Evolutionary conservation across 768 basidiomycete genomes (phyloP), one percentile per base, ranked within the genome.

Genomic region (Antrodiella citrinella): DNA sequence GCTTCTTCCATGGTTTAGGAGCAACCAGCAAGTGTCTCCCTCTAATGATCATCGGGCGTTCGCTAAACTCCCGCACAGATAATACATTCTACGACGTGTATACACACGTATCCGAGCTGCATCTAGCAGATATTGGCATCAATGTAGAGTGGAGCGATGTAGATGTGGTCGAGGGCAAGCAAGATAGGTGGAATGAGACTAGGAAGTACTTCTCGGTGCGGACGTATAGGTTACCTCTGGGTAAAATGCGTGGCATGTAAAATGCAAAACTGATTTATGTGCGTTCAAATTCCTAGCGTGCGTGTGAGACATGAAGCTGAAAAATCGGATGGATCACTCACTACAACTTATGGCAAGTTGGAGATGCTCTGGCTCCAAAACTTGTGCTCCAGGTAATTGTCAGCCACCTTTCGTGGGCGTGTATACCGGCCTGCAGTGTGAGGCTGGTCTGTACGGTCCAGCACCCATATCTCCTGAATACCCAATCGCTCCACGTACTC

Each of bases 1-100:
- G 91, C 53, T 99, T 98, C 69, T 99, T 98, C 76, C 91, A 99
- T 61, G 96, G 96, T 11, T 77, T 99, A 7, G 96, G 91, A 13
- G 95, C 94, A 24, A 97, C 92, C 5, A 92, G 91, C 87, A 61
- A 64, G 84, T 53, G 19, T 20, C 26, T 48, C 42, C 9, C 19
- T 42, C 35, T 41, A 26, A 22, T 18, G 4, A 3, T 15, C 19
- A 10, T 13, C 26, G 19, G 21, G 39, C 22, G 46, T 43, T 38
- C 21, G 46, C 4, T 19, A 21, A 26, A 1, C 10, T 20, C 35
- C 45, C 25, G 53, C 41, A n/a, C 59, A 95, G 92, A 94, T 69
- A 73, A 83, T 0, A 70, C 85, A 5, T 92, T 94, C 61, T 92
- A 96, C 64, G 91, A 96, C 59, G 88, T 97, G 5, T 95, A 91